These are phyloP conservation scores for Komagataella phaffii DNA, from an alignment of 805 yeast genomes.

Conservation along the genomic window DNA sequence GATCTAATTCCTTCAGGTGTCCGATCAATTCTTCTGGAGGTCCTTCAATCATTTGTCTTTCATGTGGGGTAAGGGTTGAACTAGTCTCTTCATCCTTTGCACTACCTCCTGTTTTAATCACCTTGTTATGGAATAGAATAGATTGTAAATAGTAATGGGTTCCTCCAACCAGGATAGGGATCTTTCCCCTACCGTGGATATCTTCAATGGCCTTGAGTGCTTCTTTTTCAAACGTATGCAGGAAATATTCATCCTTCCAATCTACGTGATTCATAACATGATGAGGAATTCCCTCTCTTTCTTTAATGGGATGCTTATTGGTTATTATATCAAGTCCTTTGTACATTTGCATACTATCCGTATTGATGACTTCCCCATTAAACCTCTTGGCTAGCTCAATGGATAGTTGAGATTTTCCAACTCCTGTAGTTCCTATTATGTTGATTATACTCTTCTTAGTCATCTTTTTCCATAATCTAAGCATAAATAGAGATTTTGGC, in stretches of 20 bases:
- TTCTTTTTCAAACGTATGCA: slow-evolving; percentile 66
- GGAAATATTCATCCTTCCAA: slow-evolving; percentile 73
- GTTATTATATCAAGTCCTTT: slow-evolving; percentile 61
- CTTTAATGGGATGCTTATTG: slow-evolving; percentile 79
- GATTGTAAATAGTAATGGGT: slow-evolving; percentile 89
- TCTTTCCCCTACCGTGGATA: slow-evolving; percentile 51
- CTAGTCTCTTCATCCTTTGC: slow-evolving; percentile 2
- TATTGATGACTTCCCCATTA: slow-evolving; percentile 85
- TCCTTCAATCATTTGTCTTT: slow-evolving; percentile 35
- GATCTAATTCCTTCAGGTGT: slow-evolving; percentile 44
- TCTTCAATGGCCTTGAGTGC: slow-evolving; percentile 51
- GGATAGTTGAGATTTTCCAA: slow-evolving; percentile 67
- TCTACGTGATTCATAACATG: slow-evolving; percentile 77
- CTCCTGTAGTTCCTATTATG: slow-evolving; percentile 80
- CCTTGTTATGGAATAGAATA: slow-evolving; percentile 45
- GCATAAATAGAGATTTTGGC: neutral
- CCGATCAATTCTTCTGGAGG: slow-evolving; percentile 35
- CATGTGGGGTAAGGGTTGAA: slow-evolving; percentile 13
- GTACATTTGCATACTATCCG: slow-evolving; percentile 96
- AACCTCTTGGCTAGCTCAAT: slow-evolving; percentile 65
- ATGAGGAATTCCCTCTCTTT: slow-evolving; percentile 64
- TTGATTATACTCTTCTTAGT: slow-evolving; percentile 11
- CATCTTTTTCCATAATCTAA: neutral
- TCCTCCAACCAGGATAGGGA: slow-evolving; percentile 90
- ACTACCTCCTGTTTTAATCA: neutral